phyloP scores from a whole-genome alignment of 2,329 filamentous ascomycete genomes.

The Zymoseptoria crescenta region DNA sequence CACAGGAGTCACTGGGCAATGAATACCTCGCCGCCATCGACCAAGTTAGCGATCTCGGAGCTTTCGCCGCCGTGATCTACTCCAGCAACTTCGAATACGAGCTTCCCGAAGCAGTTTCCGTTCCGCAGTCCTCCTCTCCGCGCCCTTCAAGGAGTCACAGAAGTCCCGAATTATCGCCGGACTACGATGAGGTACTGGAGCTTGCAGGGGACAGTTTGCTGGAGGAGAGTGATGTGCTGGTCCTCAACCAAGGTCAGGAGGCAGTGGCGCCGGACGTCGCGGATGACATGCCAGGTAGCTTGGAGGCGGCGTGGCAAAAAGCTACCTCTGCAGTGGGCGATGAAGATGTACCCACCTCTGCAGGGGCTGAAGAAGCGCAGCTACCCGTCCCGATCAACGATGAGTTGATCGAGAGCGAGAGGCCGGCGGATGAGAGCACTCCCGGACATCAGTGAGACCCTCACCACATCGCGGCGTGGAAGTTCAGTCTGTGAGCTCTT shows the following conservation, averaged over 20 bases:
- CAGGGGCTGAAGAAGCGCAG: background rate
- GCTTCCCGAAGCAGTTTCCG: constrained; percentile 28
- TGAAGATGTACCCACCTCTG: background rate
- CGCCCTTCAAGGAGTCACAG: background rate
- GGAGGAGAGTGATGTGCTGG: constrained; percentile 14
- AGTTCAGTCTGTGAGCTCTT: background rate
- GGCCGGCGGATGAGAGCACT: background rate
- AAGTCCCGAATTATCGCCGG: constrained; percentile 11
- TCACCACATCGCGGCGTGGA: background rate
- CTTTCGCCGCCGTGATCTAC: constrained; percentile 80
- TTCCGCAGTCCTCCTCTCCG: background rate
- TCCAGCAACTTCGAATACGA: constrained; percentile 66
- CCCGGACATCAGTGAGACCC: background rate
- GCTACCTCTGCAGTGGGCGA: background rate
- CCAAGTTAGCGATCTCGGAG: constrained; percentile 65
- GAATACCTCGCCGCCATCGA: constrained; percentile 61
- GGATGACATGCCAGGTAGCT: constrained; percentile 4
- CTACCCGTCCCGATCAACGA: background rate
- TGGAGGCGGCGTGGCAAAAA: constrained; percentile 17
- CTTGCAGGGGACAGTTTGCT: constrained; percentile 11
- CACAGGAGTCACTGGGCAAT: constrained; percentile 33
- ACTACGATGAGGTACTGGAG: constrained; percentile 8
- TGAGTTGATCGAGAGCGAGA: background rate
- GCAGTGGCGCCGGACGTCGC: background rate
- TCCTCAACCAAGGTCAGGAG: constrained; percentile 11